phyloP scores from a whole-genome alignment of 2,329 filamentous ascomycete genomes.

The Exophiala sideris region DNA sequence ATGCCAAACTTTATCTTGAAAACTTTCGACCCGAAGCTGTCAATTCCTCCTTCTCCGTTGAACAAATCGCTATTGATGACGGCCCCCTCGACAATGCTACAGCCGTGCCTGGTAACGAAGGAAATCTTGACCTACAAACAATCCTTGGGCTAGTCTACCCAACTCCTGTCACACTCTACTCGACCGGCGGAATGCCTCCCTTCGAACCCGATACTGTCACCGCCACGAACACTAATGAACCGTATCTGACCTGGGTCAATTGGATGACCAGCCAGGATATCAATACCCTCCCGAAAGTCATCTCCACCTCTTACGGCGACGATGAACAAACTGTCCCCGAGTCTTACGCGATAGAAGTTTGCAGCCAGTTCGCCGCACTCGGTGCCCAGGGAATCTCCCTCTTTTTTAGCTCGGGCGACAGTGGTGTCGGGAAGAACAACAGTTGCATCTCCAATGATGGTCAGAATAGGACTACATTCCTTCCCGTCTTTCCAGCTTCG shows the following conservation, averaged over 20 bases:
- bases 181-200: slow-evolving; percentile 54
- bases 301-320: slow-evolving; percentile 66
- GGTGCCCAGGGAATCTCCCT: slow-evolving; percentile 65
- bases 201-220: slow-evolving; percentile 49
- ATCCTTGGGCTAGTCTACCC: slow-evolving; percentile 55
- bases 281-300: slow-evolving; percentile 56
- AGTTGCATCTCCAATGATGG: slow-evolving; percentile 60
- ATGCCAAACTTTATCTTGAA: slow-evolving; percentile 37
- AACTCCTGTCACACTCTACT: slow-evolving; percentile 54
- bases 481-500: slow-evolving; percentile 62
- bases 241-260: slow-evolving; percentile 62
- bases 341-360: slow-evolving; percentile 60
- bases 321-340: slow-evolving; percentile 62
- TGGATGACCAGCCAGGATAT: slow-evolving; percentile 51
- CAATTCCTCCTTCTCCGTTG: slow-evolving; percentile 34
- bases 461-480: slow-evolving; percentile 52
- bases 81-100: slow-evolving; percentile 38
- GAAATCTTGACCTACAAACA: slow-evolving; percentile 59
- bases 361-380: slow-evolving; percentile 62
- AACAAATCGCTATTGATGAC: slow-evolving; percentile 34
- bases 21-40: slow-evolving; percentile 38
- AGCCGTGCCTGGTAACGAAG: slow-evolving; percentile 43
- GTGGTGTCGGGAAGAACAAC: slow-evolving; percentile 52
- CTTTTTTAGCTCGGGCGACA: slow-evolving; percentile 61
- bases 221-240: slow-evolving; percentile 59